Evolutionary conservation across 139 green algal species (phyloP).

Genomic region (Ulvella scutata): DNA sequence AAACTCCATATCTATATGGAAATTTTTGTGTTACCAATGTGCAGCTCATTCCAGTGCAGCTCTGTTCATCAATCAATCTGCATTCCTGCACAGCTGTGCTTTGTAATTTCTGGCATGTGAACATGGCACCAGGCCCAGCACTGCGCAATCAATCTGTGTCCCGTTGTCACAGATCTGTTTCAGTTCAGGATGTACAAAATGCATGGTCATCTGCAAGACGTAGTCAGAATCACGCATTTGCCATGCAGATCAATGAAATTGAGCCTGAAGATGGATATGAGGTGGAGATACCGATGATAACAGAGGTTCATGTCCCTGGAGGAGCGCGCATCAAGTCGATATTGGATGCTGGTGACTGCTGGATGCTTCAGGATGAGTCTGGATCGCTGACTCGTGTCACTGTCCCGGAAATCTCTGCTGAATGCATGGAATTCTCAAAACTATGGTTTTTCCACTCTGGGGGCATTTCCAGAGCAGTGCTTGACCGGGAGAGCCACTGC

Average conservation of each 20-base stretch:
- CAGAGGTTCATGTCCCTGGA: conserved; percentile 2
- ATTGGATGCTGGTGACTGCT: conserved; percentile 24
- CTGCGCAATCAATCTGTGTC: too few relatives aligned
- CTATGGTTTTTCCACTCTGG: conserved; percentile 30
- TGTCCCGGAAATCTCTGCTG: conserved; percentile 5
- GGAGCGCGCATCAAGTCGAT: conserved; percentile 21
- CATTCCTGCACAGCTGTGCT: too few relatives aligned
- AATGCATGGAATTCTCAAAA: conserved; percentile 2
- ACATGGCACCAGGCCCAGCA: too few relatives aligned
- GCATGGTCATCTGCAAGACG: too few relatives aligned
- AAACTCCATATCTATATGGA: too few relatives aligned
- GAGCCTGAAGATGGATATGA: conserved; percentile 10
- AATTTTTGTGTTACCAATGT: too few relatives aligned
- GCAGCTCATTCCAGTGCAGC: too few relatives aligned
- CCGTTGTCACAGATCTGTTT: too few relatives aligned
- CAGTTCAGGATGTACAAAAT: too few relatives aligned
- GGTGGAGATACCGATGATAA: neutral
- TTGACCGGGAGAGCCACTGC: conserved; percentile 19
- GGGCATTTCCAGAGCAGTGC: conserved; percentile 22
- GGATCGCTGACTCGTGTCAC: conserved; percentile 26
- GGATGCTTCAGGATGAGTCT: conserved; percentile 32
- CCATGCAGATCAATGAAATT: conserved; percentile 2
- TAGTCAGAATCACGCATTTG: too few relatives aligned
- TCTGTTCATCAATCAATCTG: too few relatives aligned
- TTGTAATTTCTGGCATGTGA: too few relatives aligned